Evolutionary conservation across 768 basidiomycete species (phyloP).

Genomic region (Mycena venus): DNA sequence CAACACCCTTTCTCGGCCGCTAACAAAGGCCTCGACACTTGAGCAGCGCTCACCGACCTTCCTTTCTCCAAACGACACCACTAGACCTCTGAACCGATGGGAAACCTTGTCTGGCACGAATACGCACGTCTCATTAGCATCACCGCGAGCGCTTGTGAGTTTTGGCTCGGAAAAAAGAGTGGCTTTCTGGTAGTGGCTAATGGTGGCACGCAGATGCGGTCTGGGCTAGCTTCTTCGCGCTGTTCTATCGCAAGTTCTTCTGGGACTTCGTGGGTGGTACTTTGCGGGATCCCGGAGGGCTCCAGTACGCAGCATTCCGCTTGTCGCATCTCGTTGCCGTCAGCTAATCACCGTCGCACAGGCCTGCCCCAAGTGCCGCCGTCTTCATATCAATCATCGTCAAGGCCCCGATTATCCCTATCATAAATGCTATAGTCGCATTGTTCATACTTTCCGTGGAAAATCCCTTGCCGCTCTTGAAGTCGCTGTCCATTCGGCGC

Average conservation of each 20-base stretch:
- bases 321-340: not conserved
- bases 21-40: slow-evolving; percentile 16
- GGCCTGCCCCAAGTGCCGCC: slow-evolving; percentile 70
- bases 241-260: slow-evolving; percentile 94
- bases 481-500: slow-evolving; percentile 70
- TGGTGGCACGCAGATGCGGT: slow-evolving; percentile 67
- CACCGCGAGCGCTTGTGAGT: slow-evolving; percentile 81
- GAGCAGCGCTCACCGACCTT: slow-evolving; percentile 41
- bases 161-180: not conserved
- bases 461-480: slow-evolving; percentile 73
- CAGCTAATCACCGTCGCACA: slow-evolving; percentile 39
- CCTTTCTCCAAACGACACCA: slow-evolving; percentile 27
- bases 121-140: slow-evolving; percentile 78
- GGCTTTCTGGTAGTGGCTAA: slow-evolving; percentile 18
- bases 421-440: slow-evolving; percentile 72
- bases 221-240: slow-evolving; percentile 86
- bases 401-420: slow-evolving; percentile 81
- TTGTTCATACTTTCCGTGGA: slow-evolving; percentile 76
- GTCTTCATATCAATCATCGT: slow-evolving; percentile 84
- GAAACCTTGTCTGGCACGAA: slow-evolving; percentile 86
- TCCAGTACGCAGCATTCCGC: slow-evolving; percentile 67
- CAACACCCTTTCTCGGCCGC: slow-evolving; percentile 35
- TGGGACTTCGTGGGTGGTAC: slow-evolving; percentile 94
- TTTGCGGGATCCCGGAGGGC: slow-evolving; percentile 81
- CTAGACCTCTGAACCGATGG: slow-evolving; percentile 63